phyloP scores from a whole-genome alignment of 805 yeast species.

The Soucietia sequanensis region DNA sequence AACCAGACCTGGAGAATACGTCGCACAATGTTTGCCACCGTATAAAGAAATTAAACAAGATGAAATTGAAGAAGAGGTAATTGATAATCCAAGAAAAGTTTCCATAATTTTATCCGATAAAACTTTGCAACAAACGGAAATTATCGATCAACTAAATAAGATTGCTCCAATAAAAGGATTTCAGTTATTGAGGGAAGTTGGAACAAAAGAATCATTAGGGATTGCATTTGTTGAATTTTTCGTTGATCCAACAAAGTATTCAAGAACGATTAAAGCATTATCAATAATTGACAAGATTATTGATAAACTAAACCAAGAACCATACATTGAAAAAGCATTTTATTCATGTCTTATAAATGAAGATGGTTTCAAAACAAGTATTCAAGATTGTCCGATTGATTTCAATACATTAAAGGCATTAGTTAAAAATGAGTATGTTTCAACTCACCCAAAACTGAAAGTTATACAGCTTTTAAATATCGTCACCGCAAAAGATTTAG shows the following conservation, averaged over 20 bases:
- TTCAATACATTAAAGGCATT: conserved; percentile 36
- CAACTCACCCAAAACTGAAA: conserved; percentile 40
- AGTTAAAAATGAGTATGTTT: conserved; percentile 35
- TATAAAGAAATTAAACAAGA: conserved; percentile 11
- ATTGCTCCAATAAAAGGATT: conserved; percentile 42
- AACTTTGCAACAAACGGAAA: conserved; percentile 40
- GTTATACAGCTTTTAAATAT: conserved; percentile 69
- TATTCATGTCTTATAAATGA: conserved; percentile 32
- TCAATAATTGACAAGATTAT: conserved; percentile 10
- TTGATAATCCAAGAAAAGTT: conserved; percentile 47
- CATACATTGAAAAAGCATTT: conserved; percentile 21
- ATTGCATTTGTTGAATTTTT: conserved; percentile 52
- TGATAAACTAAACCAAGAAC: conserved; percentile 11
- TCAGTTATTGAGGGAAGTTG: conserved; percentile 45
- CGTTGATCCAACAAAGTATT: conserved; percentile 14
- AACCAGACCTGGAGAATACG: conserved; percentile 37
- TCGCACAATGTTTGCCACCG: conserved; percentile 24
- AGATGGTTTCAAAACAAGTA: conserved; percentile 19
- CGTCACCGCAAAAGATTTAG: conserved; percentile 62
- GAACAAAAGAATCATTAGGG: conserved; percentile 53
- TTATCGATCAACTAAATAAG: conserved; percentile 40
- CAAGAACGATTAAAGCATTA: conserved; percentile 13
- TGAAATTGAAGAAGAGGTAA: conserved; percentile 25
- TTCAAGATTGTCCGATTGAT: conserved; percentile 37
- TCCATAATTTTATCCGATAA: conserved; percentile 45